A percentile compares a stretch with the other conserved stretches of the same genome.
Evolutionary conservation across 495 filamentous ascomycete species (phyloP).

Genomic region (Trichoderma reesei): DNA sequence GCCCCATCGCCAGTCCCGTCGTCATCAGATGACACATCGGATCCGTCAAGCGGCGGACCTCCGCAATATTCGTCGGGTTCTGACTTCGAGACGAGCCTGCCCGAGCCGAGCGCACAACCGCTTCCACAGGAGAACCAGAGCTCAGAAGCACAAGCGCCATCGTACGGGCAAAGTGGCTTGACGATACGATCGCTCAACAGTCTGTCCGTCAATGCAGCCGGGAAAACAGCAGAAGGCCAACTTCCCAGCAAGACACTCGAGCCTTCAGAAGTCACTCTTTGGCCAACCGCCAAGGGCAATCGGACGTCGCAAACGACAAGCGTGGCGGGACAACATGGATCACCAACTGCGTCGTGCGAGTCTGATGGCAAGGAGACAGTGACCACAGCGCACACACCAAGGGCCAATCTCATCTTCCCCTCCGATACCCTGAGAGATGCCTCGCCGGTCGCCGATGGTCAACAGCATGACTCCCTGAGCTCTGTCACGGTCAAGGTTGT

Average conservation of each 20-base stretch:
- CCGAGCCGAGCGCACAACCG: background rate
- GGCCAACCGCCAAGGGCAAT: background rate
- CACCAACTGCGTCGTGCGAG: background rate
- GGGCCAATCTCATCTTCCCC: background rate
- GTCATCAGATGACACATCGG: background rate
- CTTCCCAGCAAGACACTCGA: background rate
- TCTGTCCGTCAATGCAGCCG: background rate
- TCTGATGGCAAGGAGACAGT: background rate
- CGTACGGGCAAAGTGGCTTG: background rate
- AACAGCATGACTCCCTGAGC: background rate
- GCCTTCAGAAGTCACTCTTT: background rate
- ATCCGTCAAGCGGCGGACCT: background rate
- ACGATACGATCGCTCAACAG: background rate
- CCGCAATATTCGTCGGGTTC: background rate
- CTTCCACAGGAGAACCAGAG: background rate
- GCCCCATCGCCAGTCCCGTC: background rate
- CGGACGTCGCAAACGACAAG: background rate
- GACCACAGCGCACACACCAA: background rate
- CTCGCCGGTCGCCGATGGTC: background rate
- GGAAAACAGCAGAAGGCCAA: background rate
- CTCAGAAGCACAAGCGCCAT: background rate
- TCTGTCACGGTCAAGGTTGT: background rate
- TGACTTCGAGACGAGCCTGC: background rate
- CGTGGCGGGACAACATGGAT: background rate
- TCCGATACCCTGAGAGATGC: background rate